Base-by-base conservation (phyloP, 345 rosid species). In the Trapa bicornis region DNA sequence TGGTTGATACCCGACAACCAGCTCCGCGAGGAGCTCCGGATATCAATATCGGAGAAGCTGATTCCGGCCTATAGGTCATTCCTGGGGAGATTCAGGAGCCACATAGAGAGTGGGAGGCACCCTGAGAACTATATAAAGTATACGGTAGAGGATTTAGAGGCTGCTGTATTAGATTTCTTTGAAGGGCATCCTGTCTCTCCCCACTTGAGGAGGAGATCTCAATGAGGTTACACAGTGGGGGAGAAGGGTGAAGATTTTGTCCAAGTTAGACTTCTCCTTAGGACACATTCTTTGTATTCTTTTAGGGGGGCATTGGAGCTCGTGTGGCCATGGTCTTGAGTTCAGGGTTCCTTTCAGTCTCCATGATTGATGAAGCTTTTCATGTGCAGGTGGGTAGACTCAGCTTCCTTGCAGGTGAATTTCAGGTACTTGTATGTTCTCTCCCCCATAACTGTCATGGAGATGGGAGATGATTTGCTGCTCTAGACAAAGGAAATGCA, bases 51-150 rank as follows among this genome's bases (percentile, higher is more conserved):
- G 0, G 97, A 88, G 81, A 85, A 79, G 82, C 67, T 90, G 78
- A 81, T 93, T 61, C 98, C 98, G 1, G 98, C 97, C 71, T 93
- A 93, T 67, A 80, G 98, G 65, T 93, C 98, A 3, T 93, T 93
- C 77, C 81, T 88, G 66, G 98, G 96, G 75, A 79, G 98, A 70
- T 93, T 88, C 77, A 88, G 96, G 79, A 81, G 87, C 73, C 90
- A 88, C 70, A 88, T 93, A 69, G 98, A 93, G 82, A 88, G 90
- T 67, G 96, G 91, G 68, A 93, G 65, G 81, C 98, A 93, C 75
- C 97, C 98, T 0, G 98, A 93, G 82, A 88, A 88, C 75, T 93
- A 88, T 79, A 80, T 93, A 72, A 93, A 89, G 80, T 93, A 86
- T 64, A 78, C 96, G 0, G 92, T 83, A 3, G 97, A 90, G 81